Percentiles rank a stretch among this genome's conserved stretches.
Evolutionary conservation across 805 yeast species (phyloP).

Genomic region (Zygosaccharomyces lentus): DNA sequence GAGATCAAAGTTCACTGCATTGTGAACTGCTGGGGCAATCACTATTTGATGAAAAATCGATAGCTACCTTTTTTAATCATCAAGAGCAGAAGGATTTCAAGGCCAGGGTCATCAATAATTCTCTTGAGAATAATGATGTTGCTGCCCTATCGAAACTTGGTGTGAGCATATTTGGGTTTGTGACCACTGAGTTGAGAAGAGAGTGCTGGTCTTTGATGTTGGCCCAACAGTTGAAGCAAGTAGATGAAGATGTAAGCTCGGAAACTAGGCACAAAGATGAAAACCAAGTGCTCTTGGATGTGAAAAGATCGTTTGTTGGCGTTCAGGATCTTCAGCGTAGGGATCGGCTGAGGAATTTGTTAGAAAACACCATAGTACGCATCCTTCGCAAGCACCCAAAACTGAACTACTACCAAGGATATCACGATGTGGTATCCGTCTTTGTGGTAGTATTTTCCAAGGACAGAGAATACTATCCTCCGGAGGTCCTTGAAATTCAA

Average conservation of each 20-base stretch:
- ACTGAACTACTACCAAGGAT: constrained; percentile 85
- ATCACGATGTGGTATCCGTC: constrained; percentile 77
- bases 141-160: constrained; percentile 21
- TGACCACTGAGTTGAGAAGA: constrained; percentile 16
- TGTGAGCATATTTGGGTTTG: constrained; percentile 24
- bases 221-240: constrained; percentile 18
- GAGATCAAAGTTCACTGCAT: constrained; percentile 7
- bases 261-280: constrained; percentile 57
- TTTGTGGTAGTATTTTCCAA: constrained; percentile 49
- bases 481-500: background rate
- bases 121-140: constrained; percentile 15
- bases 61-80: constrained; percentile 12
- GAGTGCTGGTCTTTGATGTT: constrained; percentile 32
- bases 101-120: constrained; percentile 15
- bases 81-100: constrained; percentile 14
- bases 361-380: constrained; percentile 42
- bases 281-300: constrained; percentile 74
- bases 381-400: constrained; percentile 58
- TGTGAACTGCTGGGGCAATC: constrained; percentile 14
- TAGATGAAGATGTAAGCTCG: background rate
- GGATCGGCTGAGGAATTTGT: constrained; percentile 17
- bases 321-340: constrained; percentile 22
- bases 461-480: constrained; percentile 8
- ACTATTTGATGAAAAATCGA: constrained; percentile 14
- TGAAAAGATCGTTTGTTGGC: constrained; percentile 59